Conservation (phyloP, 148 eudicot species). For the Amaranthus hypochondriacus region DNA sequence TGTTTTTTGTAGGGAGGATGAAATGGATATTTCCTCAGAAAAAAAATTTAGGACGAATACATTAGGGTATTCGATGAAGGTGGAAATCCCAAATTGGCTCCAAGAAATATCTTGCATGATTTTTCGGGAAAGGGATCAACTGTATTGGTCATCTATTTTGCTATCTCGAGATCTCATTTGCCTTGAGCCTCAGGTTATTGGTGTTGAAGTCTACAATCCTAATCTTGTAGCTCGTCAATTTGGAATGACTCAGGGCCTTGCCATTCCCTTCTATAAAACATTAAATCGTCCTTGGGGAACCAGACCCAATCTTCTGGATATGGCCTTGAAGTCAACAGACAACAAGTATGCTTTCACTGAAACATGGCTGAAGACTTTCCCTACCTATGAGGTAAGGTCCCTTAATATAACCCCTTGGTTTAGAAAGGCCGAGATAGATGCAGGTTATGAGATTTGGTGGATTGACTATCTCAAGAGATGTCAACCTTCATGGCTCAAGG, state of each 20-base stretch:
- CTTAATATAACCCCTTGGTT: conserved; percentile 18
- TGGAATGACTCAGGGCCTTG: conserved; percentile 25
- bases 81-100: conserved; percentile 23
- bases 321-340: conserved; percentile 14
- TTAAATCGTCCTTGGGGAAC: conserved; percentile 27
- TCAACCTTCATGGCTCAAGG: conserved; percentile 17
- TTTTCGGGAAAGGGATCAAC: conserved; percentile 11
- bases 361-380: conserved; percentile 18
- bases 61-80: conserved; percentile 20
- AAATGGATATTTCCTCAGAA: conserved; percentile 11
- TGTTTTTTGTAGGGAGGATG: conserved; percentile 14
- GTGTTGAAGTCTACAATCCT: conserved; percentile 24
- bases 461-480: conserved; percentile 16
- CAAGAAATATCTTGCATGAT: conserved; percentile 10
- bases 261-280: conserved; percentile 23
- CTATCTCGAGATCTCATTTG: conserved; percentile 23
- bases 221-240: conserved; percentile 28
- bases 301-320: conserved; percentile 20
- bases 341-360: conserved; percentile 13
- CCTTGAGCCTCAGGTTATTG: conserved; percentile 23
- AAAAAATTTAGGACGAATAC: conserved; percentile 15
- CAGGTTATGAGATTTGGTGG: conserved; percentile 27
- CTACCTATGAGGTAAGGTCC: conserved; percentile 11
- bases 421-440: conserved; percentile 19
- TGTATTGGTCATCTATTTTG: conserved; percentile 21